Base-by-base conservation (phyloP, 2,329 filamentous ascomycete species). In the Colletotrichum trifolii region DNA sequence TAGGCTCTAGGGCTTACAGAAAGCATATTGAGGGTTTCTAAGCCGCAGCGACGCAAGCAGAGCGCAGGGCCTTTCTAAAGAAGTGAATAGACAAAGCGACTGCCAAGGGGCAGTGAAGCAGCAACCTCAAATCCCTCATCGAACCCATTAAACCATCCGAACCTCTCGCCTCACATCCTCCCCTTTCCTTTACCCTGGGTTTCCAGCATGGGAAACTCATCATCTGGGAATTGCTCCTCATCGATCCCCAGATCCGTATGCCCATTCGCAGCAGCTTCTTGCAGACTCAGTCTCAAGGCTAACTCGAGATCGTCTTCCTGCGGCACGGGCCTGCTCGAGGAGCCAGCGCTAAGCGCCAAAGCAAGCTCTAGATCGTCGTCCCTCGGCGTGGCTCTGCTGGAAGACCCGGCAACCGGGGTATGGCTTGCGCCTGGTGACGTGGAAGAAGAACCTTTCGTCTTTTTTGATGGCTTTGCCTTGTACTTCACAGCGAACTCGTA, bases 311-410 rank as follows among this genome's bases (percentile, higher is more conserved):
- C 88, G 56, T 86, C 85, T 45, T 88, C 86, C n/a, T 75, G 60
- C 17, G 12, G 60, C n/a, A 33, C 75, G 77, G 69, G 81, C 75
- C 60, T 85, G 82, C 67, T 89, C 86, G 46, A 85, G 82, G 68
- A 89, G 77, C 58, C 53, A 35, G 53, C 52, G 69, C 88, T 91
- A 11, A 90, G 76, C 66, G 82, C 82, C 53, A 90, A 73, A 2
- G 88, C 88, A 40, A 89, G 77, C 57, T 88, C 85, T 50, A 90
- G 69, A 69, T 90, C 88, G 54, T 86, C 85, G 49, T 88, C 86
- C 11, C 76, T 75, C 0, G 60, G 64, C 2, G 58, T 63, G 12
- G 47, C 46, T 39, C 49, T 64, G 48, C 58, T 68, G 13, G 60
- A 66, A n/a, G 67, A 62, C 2, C 47, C 54, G 2, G 48, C 43